Percentiles rank a stretch among this genome's conserved stretches.
phyloP scores from a whole-genome alignment of 345 rosid genomes.

The Aquilaria yunnanensis region DNA sequence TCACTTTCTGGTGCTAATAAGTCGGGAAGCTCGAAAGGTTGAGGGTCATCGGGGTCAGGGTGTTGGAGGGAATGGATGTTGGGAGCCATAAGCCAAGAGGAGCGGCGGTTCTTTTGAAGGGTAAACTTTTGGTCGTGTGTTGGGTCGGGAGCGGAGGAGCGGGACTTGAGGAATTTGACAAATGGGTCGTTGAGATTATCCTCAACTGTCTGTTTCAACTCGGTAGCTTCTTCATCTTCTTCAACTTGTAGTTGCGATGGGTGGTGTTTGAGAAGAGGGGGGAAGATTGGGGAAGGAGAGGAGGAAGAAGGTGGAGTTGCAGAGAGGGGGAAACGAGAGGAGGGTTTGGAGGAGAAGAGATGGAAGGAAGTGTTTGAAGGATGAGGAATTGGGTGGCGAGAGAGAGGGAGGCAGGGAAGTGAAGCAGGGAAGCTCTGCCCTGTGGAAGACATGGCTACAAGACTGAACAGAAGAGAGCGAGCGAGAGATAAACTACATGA shows the following conservation, averaged over 20 bases:
- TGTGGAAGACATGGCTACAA: constrained; percentile 2
- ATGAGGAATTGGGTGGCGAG: constrained; percentile 2
- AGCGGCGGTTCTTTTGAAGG: constrained; percentile 59
- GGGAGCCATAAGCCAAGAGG: constrained; percentile 61
- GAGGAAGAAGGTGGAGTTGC: constrained; percentile 28
- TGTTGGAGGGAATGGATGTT: constrained; percentile 19
- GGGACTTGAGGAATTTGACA: constrained; percentile 59
- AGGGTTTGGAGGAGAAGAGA: constrained; percentile 11
- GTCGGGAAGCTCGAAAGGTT: background rate
- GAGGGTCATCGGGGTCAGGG: constrained; percentile 22
- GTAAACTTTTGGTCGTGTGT: constrained; percentile 37
- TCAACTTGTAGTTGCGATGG: constrained; percentile 4
- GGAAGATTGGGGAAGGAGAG: constrained; percentile 51
- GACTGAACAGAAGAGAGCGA: no score
- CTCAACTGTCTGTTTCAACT: constrained; percentile 13
- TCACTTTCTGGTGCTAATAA: constrained; percentile 13
- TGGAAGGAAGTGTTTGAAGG: constrained; percentile 6
- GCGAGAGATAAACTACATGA: no score
- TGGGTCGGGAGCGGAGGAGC: constrained; percentile 43
- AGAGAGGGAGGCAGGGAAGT: background rate
- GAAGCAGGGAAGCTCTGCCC: constrained; percentile 7
- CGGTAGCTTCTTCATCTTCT: background rate
- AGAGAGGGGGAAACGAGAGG: constrained; percentile 21
- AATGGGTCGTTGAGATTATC: constrained; percentile 47
- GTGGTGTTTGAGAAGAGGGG: constrained; percentile 42